Base-by-base conservation (phyloP, 1,139 yeast species). In the Ogataea hybrid region DNA sequence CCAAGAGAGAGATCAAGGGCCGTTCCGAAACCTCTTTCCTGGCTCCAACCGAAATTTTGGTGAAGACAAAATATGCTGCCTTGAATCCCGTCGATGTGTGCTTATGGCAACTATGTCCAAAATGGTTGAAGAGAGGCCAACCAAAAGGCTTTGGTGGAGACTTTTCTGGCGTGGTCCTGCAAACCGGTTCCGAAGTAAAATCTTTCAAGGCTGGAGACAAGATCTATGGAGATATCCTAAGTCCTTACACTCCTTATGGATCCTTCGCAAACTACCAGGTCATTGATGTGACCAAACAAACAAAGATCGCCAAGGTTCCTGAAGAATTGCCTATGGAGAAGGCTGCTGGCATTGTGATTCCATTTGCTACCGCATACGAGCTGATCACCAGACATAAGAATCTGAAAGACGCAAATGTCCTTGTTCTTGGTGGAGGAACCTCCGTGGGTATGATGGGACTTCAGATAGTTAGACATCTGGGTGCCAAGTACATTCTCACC, bases 341-440 rank as follows among this genome's bases (percentile, higher is more conserved):
- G 53, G 87, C 89, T 7, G 78, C 84, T 1, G 70, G 80, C 2
- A 69, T 80, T 70, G 72, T 82, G 39, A 57, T 74, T 53, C 73
- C 79, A 22, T 72, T 77, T 47, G 36, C 62, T 62, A 41, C 64
- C 5, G 57, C 58, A 1, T 50, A 32, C 23, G 44, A 44, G 29
- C 41, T 49, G 27, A 36, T 57, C 51, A 43, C 41, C 57, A 7
- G 56, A 47, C 31, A 59, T 61, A 65, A 38, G 57, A 58, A 43
- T 43, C 46, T 33, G 12, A 42, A 48, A 18, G 54, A 43, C 15
- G 41, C 35, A 1, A 55, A 50, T 21, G 73, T 84, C 1, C 65
- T 85, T 37, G 68, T 86, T 30, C 68, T 84, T 45, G 95, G 95
- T 32, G 92, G 84, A 11, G 78, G 86, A 4, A 77, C 94, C 1